Base-by-base conservation (phyloP, 768 basidiomycete genomes). In the Pulveroboletus sp. region DNA sequence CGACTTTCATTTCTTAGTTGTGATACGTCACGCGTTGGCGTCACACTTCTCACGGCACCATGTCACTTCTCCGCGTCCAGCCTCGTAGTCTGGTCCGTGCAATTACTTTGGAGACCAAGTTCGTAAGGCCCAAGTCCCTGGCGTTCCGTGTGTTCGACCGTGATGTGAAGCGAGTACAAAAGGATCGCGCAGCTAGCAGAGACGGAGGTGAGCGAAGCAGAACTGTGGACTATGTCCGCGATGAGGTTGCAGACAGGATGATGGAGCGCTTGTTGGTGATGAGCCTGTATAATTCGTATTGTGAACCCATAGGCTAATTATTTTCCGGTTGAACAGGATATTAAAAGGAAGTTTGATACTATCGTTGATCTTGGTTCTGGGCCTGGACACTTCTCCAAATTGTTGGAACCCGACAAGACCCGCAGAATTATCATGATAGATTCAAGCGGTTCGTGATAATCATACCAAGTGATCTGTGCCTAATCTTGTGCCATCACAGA, bases 301-400 rank as follows among this genome's bases (percentile, higher is more conserved):
- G 49, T 30, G 24, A 18, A 26, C 17, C 28, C 30, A 41, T 24
- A 43, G 37, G 38, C 50, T 52, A 38, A 57, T 41, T 39, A n/a
- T 5, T 9, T 35, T 21, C 5, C 9, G 43, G 17, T 32, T 32
- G 17, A 24, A 26, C 61, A 98, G 95, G 95, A 99, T 66, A 88
- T 99, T 57, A 93, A 89, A 69, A 79, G 85, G 39, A 85, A 80
- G 31, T 96, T 94, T 60, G 71, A 75, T 42, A 76, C 81, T 2
- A 74, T 99, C 18, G 70, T 98, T 15, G 96, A 99, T 70, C 71
- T 97, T 26, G 91, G 92, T 1, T 83, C 92, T 27, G 93, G 95
- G 10, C 76, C 96, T 3, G 96, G 96, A 1, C 93, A 94, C 70
- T 86, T 99, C 59, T 80, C 93, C 6, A 91, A 86, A 63, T 73